Conservation (phyloP, 495 filamentous ascomycete species). For the Neurospora hispaniola region DNA sequence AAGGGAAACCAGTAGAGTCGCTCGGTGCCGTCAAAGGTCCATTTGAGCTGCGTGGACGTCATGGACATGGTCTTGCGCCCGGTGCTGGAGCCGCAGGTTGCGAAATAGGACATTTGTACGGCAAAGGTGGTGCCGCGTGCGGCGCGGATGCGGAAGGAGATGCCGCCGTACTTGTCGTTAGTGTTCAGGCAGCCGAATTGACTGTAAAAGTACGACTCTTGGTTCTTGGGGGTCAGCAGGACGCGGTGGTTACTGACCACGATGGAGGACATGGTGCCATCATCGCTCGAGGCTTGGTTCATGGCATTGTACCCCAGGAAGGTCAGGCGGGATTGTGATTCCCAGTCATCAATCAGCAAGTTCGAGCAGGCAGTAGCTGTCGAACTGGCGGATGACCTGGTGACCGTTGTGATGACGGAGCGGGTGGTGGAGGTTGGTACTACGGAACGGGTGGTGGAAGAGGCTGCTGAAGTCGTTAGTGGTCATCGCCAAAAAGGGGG, state of each 20-base stretch:
- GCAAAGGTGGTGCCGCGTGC: constrained; percentile 43
- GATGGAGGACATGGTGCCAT: constrained; percentile 48
- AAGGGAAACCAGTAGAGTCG: constrained; percentile 50
- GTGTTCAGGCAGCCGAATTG: constrained; percentile 46
- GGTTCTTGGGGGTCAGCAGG: constrained; percentile 39
- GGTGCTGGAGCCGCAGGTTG: constrained; percentile 30
- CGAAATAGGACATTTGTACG: constrained; percentile 38
- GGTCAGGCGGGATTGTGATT: constrained; percentile 52
- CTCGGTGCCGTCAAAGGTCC: constrained; percentile 51
- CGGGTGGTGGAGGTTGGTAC: constrained; percentile 6
- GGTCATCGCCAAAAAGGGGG: not conserved
- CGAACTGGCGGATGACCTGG: constrained; percentile 10
- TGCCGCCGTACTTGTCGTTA: constrained; percentile 41
- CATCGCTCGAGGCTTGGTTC: constrained; percentile 46
- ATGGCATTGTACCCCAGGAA: constrained; percentile 55
- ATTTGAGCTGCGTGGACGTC: constrained; percentile 41
- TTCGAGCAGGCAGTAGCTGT: constrained; percentile 32
- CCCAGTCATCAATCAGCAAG: constrained; percentile 51
- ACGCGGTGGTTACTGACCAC: constrained; percentile 39
- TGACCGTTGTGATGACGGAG: constrained; percentile 2
- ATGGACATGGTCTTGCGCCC: constrained; percentile 25
- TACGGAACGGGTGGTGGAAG: constrained; percentile 6
- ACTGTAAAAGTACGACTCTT: constrained; percentile 48
- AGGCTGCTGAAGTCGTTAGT: not conserved
- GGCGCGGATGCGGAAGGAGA: constrained; percentile 49